Base-by-base conservation (phyloP, 805 yeast genomes). In the Sporopachydermia lactativora region DNA sequence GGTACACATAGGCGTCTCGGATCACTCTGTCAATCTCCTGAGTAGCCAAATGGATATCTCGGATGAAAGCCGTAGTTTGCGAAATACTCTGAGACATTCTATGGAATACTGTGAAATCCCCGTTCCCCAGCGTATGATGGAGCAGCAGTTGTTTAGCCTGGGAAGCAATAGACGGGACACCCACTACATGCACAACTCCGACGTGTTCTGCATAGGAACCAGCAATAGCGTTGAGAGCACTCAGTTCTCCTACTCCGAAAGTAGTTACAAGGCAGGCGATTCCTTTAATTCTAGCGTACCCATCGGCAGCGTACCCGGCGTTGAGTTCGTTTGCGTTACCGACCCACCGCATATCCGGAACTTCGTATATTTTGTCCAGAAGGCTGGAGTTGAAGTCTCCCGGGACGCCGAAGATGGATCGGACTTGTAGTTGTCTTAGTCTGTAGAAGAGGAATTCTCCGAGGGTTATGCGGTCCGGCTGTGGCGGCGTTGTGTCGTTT, bases 181-280 rank as follows among this genome's bases (percentile, higher is more conserved):
- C 95, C 36, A 83, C 94, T 51, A 83, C 72, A 63, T 83, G 94
- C 48, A 83, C 63, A 49, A 82, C 60, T 52, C 92, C 92, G 47
- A 84, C 88, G 62, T 83, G 94, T 62, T 84, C 94, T 47, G 94
- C 88, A 62, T 75, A 83, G 40, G 92, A 68, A 52, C 95, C 95
- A 37, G 88, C 94, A 55, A 84, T 71, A 52, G 92, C 94, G 60
- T 82, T 82, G 52, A 82, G 66, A 8, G 94, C 89, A 18, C 81
- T 71, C 54, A 82, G 69, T 61, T 82, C 95, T 59, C 95, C 95
- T 42, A 83, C 95, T 62, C 95, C 95, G 58, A 83, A 83, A 39
- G 95, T 83, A 58, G 94, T 83, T 53, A 82, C 68, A 39, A 83
- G 49, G 50, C 81, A 78, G 46, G 81, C 72, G 56, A 82, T 62